phyloP scores from a whole-genome alignment of 148 eudicot species.

The Cornus kousa region DNA sequence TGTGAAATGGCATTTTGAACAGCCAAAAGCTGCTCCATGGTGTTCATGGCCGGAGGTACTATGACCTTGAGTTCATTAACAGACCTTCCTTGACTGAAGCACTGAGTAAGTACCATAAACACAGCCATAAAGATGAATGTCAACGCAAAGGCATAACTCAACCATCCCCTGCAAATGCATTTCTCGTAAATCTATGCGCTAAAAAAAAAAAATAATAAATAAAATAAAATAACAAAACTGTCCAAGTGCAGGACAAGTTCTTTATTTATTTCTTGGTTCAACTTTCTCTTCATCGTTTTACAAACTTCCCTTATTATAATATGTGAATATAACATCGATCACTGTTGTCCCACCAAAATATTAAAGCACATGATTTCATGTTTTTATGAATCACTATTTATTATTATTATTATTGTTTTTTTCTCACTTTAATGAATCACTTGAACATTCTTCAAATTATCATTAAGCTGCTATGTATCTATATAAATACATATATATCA shows the following conservation, averaged over 20 bases:
- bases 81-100: slow-evolving; percentile 43
- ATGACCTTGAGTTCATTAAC: slow-evolving; percentile 59
- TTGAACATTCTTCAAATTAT: too few relatives aligned
- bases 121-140: slow-evolving; percentile 45
- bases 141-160: slow-evolving; percentile 46
- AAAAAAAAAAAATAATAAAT: too few relatives aligned
- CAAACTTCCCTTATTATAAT: neutral
- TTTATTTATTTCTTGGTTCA: neutral
- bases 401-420: too few relatives aligned
- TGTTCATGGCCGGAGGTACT: slow-evolving; percentile 78
- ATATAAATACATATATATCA: too few relatives aligned
- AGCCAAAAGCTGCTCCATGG: slow-evolving; percentile 91
- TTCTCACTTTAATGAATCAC: too few relatives aligned
- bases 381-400: too few relatives aligned
- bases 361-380: too few relatives aligned
- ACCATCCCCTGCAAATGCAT: slow-evolving; percentile 75
- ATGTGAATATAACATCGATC: too few relatives aligned
- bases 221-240: too few relatives aligned
- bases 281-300: neutral
- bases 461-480: too few relatives aligned
- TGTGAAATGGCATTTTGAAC: slow-evolving; percentile 85
- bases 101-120: slow-evolving; percentile 63
- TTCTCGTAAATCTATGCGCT: neutral
- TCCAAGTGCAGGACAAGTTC: neutral
- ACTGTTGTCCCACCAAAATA: too few relatives aligned